A percentile compares a stretch with the other conserved stretches of the same genome.
Evolutionary conservation across 2,329 filamentous ascomycete genomes (phyloP).

Genomic region (Neofusicoccum ribis): DNA sequence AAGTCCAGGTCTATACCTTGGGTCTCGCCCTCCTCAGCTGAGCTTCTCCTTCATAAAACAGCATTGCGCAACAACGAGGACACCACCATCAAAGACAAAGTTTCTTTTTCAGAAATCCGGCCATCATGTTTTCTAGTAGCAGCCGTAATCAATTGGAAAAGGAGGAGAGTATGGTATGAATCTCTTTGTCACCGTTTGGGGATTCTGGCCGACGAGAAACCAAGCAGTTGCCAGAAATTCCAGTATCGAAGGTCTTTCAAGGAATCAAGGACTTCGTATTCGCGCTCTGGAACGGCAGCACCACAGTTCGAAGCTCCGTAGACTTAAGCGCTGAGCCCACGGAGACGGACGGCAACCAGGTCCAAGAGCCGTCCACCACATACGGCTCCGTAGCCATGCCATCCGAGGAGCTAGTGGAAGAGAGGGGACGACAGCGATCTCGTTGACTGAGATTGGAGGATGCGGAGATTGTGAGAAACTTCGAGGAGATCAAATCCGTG

Average conservation of each 20-base stretch:
- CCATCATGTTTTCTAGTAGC: conserved; percentile 8
- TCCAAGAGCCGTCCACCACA: too few relatives aligned
- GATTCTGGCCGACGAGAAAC: not conserved
- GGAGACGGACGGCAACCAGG: not conserved
- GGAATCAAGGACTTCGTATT: not conserved
- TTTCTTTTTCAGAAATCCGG: too few relatives aligned
- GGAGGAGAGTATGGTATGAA: not conserved
- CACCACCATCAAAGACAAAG: not conserved
- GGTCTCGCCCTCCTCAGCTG: too few relatives aligned
- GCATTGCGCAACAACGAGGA: not conserved
- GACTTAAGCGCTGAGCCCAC: not conserved
- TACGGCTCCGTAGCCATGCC: too few relatives aligned
- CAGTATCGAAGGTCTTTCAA: not conserved
- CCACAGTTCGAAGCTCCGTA: not conserved
- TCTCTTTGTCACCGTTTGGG: not conserved
- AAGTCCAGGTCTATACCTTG: too few relatives aligned
- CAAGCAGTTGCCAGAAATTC: not conserved
- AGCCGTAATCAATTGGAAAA: not conserved
- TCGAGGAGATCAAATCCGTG: too few relatives aligned
- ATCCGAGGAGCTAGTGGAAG: too few relatives aligned
- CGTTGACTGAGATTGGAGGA: too few relatives aligned
- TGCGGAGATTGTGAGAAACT: too few relatives aligned
- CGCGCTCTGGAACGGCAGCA: not conserved
- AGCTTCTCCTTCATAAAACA: not conserved
- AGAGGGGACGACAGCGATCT: too few relatives aligned